Evolutionary conservation across 805 yeast species (phyloP), one percentile per base, ranked within the genome.

Genomic region (Yarrowia hollandica): DNA sequence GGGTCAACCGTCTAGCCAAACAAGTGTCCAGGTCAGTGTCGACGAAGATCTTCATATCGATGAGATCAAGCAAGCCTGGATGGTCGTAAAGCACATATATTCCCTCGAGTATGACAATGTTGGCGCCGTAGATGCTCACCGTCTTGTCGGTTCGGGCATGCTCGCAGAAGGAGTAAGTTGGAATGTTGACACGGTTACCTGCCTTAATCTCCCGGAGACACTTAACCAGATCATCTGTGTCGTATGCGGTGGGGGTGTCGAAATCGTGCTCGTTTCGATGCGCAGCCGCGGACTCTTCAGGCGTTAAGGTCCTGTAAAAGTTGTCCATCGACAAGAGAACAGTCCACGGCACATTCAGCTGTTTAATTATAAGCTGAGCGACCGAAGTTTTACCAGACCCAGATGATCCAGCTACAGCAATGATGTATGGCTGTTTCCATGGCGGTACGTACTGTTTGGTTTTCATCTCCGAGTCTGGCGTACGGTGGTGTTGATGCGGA

Each of bases 341-440:
- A 0, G 97, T 89, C 97, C 98, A 91, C 0, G 98, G 98, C 59
- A 89, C 72, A 60, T 75, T 75, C 44, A 83, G 76, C 62, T 84
- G 83, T 59, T 85, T 81, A 56, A 91, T 88, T 65, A 94, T 85
- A 63, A 82, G 80, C 34, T 90, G 84, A 0, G 97, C 94, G 16
- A 94, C 89, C 31, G 96, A 86, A 0, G 98, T 92, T 69, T 92
- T 92, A 1, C 99, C 99, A 0, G 96, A 88, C 1, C 98, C 95
- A 14, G 88, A 82, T 22, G 82, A 79, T 1, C 96, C 96, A 0
- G 95, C 95, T 16, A 88, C 80, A n/a, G 95, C 96, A 63, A 88
- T 88, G 54, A 88, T 81, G 65, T 87, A 88, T 0, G 96, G 95
- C 54, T 86, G 84, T 1, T 84, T 82, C 96, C 96, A 88, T n/a